These are phyloP conservation scores for Wallacemonas sp. DNA, from an alignment of 208 protist genomes.

Conservation along the genomic window DNA sequence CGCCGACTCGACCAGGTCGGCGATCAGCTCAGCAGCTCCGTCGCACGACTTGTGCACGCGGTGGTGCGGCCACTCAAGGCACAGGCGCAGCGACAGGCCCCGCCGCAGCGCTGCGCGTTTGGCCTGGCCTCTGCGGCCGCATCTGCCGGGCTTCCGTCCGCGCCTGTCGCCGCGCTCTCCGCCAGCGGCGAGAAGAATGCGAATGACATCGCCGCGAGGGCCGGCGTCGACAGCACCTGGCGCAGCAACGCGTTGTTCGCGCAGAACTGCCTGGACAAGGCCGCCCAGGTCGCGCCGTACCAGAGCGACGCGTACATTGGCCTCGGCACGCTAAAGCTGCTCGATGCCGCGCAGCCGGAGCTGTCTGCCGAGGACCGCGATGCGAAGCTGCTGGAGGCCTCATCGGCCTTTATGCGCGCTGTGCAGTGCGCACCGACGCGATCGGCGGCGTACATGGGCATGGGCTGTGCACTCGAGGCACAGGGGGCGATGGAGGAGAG, in stretches of 20 bases:
- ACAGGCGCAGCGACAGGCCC: slow-evolving; percentile 4
- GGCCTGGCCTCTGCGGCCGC: neutral
- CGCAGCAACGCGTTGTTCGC: slow-evolving; percentile 22
- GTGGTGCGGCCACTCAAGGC: slow-evolving; percentile 12
- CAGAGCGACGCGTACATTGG: slow-evolving; percentile 60
- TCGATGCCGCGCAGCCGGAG: slow-evolving; percentile 48
- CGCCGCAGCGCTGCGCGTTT: slow-evolving; percentile 18
- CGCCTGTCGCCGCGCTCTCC: neutral
- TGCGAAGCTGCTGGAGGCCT: slow-evolving; percentile 52
- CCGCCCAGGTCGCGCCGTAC: slow-evolving; percentile 19
- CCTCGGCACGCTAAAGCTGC: slow-evolving; percentile 47
- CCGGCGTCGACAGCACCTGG: neutral
- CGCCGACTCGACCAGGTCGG: slow-evolving; percentile 23
- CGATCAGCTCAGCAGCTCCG: slow-evolving; percentile 16
- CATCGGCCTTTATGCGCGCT: slow-evolving; percentile 49
- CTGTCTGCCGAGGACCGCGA: slow-evolving; percentile 30
- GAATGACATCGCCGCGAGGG: neutral
- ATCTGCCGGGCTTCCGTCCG: neutral
- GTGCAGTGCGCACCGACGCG: slow-evolving; percentile 39
- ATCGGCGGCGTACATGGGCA: slow-evolving; percentile 50
- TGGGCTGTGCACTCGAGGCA: slow-evolving; percentile 64
- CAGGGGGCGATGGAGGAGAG: slow-evolving; percentile 56
- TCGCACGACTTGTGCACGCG: neutral
- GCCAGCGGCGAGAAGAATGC: too few relatives aligned
- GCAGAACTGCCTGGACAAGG: slow-evolving; percentile 7